Evolutionary conservation across 2,329 filamentous ascomycete genomes (phyloP).

Genomic region (Chaetomium sp.): DNA sequence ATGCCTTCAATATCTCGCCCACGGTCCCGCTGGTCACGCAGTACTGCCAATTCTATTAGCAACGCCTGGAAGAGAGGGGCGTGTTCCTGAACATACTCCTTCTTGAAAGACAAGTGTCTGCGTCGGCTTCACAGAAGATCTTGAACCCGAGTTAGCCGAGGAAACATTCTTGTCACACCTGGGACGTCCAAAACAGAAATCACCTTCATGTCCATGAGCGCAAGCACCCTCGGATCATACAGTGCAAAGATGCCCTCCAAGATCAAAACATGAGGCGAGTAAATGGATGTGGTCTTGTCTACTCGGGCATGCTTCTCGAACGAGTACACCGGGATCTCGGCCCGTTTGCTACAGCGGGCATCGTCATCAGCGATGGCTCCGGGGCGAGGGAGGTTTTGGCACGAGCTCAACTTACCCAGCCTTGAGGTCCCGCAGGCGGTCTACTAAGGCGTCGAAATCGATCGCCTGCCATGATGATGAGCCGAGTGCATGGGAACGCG

Average conservation of each 20-base stretch:
- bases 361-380: slow-evolving; percentile 11
- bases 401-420: slow-evolving; percentile 60
- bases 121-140: slow-evolving; percentile 96
- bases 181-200: slow-evolving; percentile 10
- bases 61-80: not conserved
- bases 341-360: slow-evolving; percentile 56
- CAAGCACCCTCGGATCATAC: slow-evolving; percentile 77
- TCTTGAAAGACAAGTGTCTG: slow-evolving; percentile 85
- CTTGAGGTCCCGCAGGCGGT: slow-evolving; percentile 77
- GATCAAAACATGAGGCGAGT: slow-evolving; percentile 92
- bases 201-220: slow-evolving; percentile 86
- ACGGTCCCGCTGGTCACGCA: slow-evolving; percentile 82
- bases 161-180: not conserved
- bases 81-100: slow-evolving; percentile 55
- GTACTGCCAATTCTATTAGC: slow-evolving; percentile 42
- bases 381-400: not conserved
- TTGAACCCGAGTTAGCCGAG: slow-evolving; percentile 24
- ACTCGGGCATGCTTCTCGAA: slow-evolving; percentile 85
- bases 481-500: not conserved
- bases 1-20: slow-evolving; percentile 89
- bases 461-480: slow-evolving; percentile 52
- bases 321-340: slow-evolving; percentile 91
- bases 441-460: slow-evolving; percentile 84
- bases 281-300: slow-evolving; percentile 76
- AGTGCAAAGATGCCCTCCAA: slow-evolving; percentile 94